Base-by-base conservation (phyloP, 495 filamentous ascomycete species). In the Tuber borchii region DNA sequence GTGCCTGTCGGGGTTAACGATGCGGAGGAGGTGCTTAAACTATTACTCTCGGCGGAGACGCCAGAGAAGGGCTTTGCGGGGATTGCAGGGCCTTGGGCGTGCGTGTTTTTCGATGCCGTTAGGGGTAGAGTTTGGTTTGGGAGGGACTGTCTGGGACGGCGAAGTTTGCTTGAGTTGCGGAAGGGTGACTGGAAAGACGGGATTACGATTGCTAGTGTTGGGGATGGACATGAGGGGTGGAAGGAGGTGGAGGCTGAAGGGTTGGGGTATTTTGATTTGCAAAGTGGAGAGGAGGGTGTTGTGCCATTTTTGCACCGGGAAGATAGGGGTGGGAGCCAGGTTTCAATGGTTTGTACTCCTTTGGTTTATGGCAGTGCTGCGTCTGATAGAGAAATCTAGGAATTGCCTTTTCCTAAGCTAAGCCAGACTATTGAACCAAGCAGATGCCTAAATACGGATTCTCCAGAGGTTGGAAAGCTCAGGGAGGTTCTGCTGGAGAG, bases 81-180 rank as follows among this genome's bases (percentile, higher is more conserved):
- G 74, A 89, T 97, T 46, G 89, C 90, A 71, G 95, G 95, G 14
- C 94, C 96, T 16, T 98, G 93, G 84, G 92, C 96, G 20, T 96
- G 98, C 85, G 89, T 97, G 2, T 98, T 91, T 84, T 93, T 90
- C 82, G 92, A 98, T 84, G 86, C 86, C 9, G 75, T 83, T 34
- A 83, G 87, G 73, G 84, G 85, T 20, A 86, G 85, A 40, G 69
- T 98, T 10, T 95, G 89, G 85, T 97, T 91, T 83, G 93, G 91
- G 26, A 87, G 95, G 74, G 95, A 99, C 83, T 91, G 91, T 74
- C 86, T 98, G 26, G 95, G 95, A 39, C 87, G 95, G 76, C 87
- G 96, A 72, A 97, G 95, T 68, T 86, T 99, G 8, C 86, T 98
- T 43, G 84, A 84, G 16, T 87, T 85, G 9, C 78, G 82, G 71